Base-by-base conservation (phyloP, 306 rosid genomes). In the Casuarina equisetifolia region DNA sequence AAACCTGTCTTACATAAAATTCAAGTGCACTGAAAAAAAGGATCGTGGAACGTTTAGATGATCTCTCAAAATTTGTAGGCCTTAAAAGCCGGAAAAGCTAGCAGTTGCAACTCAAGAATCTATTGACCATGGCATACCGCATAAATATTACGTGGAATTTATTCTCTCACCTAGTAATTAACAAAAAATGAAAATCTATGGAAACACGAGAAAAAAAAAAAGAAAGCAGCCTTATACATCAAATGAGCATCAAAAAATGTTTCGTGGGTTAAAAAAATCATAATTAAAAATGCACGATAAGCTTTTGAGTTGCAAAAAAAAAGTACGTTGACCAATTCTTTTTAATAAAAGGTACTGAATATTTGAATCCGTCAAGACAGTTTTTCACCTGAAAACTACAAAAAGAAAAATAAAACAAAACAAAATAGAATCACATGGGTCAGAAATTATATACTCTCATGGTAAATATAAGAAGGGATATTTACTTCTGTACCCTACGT, bases 1-100 rank as follows among this genome's bases (percentile, higher is more conserved):
- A 72, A 78, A 72, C 73, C 78, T 74, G 69, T 42, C n/a, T 63
- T 38, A 51, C 32, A 54, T 57, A 61, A 81, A 48, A 45, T 68
- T 66, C 75, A 51, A 75, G 69, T 48, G 63, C 70, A 35, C 69
- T 63, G 4, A 8, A 57, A 2, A 13, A 19, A 57, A 57, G 20
- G 13, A 25, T 17, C 25, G 42, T 36, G 20, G 69, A 35, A 59
- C 50, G 76, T 19, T 61, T 74, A 67, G 73, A 52, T 72, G 5
- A 54, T 43, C 64, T 51, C 57, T 54, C 38, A 77, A 57, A 66
- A 55, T 43, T 78, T 73, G 73, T 73, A 73, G 63, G 76, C 70
- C 51, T 19, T 44, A 35, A 68, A 9, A 76, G 77, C 82, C 54
- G 54, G 55, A 62, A 70, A 64, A 70, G 79, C 67, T 66, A 46